These are phyloP conservation scores for Pythium folliculosum DNA, from an alignment of 352 stramenopile genomes.

Conservation along the genomic window DNA sequence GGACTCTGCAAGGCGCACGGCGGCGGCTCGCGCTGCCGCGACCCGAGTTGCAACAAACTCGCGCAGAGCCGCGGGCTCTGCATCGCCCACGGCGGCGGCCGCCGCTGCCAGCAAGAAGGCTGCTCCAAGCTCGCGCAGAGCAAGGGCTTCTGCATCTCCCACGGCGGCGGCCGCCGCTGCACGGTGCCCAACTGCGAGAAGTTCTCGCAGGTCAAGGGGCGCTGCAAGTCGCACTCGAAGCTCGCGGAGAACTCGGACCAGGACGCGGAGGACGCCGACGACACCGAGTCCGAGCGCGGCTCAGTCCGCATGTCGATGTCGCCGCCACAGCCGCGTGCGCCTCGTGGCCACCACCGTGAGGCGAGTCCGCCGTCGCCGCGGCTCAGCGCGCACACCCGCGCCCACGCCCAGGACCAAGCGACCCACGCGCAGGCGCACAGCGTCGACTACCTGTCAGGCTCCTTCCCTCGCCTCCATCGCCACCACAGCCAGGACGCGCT, in stretches of 20 bases:
- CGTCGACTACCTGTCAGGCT: conserved; percentile 65
- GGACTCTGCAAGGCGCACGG: conserved; percentile 86
- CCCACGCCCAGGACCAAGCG: not conserved
- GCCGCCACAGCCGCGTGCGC: conserved; percentile 27
- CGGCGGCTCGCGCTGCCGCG: conserved; percentile 76
- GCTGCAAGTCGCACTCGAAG: conserved; percentile 88
- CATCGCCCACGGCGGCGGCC: conserved; percentile 77
- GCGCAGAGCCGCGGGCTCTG: conserved; percentile 76
- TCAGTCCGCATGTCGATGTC: conserved; percentile 18
- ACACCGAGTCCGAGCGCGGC: conserved; percentile 23
- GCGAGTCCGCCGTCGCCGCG: conserved; percentile 34
- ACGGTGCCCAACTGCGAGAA: conserved; percentile 78
- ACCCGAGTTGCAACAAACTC: conserved; percentile 78
- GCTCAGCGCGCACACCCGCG: conserved; percentile 25
- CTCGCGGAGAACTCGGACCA: conserved; percentile 36
- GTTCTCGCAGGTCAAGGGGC: conserved; percentile 87
- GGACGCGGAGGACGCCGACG: conserved; percentile 22
- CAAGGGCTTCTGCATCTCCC: conserved; percentile 82
- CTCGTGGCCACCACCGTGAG: not conserved
- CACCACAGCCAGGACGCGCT: conserved; percentile 15
- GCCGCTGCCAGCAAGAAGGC: conserved; percentile 67
- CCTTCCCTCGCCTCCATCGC: conserved; percentile 16
- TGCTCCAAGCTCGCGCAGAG: conserved; percentile 80
- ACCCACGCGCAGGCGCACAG: conserved; percentile 41
- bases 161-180: conserved; percentile 76